phyloP scores from a whole-genome alignment of 2,329 filamentous ascomycete genomes.

The Aspergillus ibericus region DNA sequence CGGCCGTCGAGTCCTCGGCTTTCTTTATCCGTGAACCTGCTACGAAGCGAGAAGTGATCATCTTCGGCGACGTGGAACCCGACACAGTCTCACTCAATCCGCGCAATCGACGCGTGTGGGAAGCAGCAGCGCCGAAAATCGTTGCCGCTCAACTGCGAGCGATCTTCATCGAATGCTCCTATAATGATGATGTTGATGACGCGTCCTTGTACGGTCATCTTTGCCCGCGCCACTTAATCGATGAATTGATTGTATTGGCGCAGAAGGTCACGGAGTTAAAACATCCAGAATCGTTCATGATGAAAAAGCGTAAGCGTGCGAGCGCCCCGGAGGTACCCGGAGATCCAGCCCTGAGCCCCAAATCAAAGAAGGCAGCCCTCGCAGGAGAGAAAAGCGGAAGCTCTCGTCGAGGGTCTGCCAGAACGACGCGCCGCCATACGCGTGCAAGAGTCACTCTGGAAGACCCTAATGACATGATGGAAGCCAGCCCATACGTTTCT shows the following conservation, averaged over 20 bases:
- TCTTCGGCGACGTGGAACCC: constrained; percentile 95
- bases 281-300: constrained; percentile 29
- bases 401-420: not conserved
- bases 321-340: constrained; percentile 14
- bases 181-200: constrained; percentile 75
- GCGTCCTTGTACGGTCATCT: constrained; percentile 85
- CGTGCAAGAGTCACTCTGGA: not conserved
- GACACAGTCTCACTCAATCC: constrained; percentile 81
- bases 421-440: constrained; percentile 6
- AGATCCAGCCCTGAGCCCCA: constrained; percentile 28
- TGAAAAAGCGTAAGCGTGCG: constrained; percentile 46
- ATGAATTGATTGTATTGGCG: constrained; percentile 73
- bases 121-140: constrained; percentile 83
- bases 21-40: constrained; percentile 83
- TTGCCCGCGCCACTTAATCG: constrained; percentile 76
- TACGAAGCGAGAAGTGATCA: constrained; percentile 74
- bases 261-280: constrained; percentile 63
- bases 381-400: not conserved
- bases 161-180: constrained; percentile 96
- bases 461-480: not conserved
- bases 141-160: constrained; percentile 68
- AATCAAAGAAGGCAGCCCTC: constrained; percentile 19
- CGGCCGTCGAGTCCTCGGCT: constrained; percentile 70
- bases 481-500: not conserved
- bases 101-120: constrained; percentile 80